Percentiles rank a stretch among this genome's conserved stretches.
phyloP scores from a whole-genome alignment of 495 filamentous ascomycete species.

The Ascobolus immersus region DNA sequence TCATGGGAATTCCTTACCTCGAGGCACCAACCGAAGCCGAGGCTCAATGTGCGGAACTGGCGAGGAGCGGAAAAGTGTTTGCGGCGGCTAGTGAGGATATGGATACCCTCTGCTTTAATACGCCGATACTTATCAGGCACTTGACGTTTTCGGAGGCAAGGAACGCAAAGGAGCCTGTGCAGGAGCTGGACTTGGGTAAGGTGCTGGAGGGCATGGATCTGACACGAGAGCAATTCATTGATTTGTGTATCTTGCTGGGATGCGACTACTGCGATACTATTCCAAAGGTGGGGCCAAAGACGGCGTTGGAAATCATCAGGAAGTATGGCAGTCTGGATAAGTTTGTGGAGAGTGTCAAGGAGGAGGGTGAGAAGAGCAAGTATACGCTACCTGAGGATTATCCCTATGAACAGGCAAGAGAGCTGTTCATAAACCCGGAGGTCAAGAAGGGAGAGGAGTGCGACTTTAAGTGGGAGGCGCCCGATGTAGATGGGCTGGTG shows the following conservation, averaged over 20 bases:
- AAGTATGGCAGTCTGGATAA: conserved; percentile 70
- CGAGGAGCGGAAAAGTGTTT: conserved; percentile 81
- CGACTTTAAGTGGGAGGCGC: conserved; percentile 93
- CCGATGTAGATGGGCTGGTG: conserved; percentile 67
- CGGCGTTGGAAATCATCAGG: conserved; percentile 75
- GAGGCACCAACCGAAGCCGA: conserved; percentile 91
- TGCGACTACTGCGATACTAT: conserved; percentile 96
- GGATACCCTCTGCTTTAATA: conserved; percentile 90
- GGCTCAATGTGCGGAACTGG: conserved; percentile 80
- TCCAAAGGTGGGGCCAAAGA: conserved; percentile 72
- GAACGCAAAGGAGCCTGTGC: conserved; percentile 62
- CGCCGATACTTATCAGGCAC: conserved; percentile 73
- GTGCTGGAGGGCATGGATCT: conserved; percentile 65
- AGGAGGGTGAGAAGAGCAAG: conserved; percentile 55
- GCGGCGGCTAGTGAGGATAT: conserved; percentile 95
- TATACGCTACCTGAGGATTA: conserved; percentile 73
- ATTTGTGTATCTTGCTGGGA: conserved; percentile 90
- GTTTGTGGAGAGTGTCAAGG: conserved; percentile 51
- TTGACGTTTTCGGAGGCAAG: conserved; percentile 90
- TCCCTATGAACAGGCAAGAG: conserved; percentile 76
- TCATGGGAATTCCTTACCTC: conserved; percentile 93
- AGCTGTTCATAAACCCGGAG: conserved; percentile 72
- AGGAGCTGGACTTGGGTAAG: conserved; percentile 68
- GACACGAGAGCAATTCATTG: conserved; percentile 78
- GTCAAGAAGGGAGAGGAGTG: conserved; percentile 69